Evolutionary conservation across 345 rosid genomes (phyloP).

Genomic region (Aquilaria yunnanensis): DNA sequence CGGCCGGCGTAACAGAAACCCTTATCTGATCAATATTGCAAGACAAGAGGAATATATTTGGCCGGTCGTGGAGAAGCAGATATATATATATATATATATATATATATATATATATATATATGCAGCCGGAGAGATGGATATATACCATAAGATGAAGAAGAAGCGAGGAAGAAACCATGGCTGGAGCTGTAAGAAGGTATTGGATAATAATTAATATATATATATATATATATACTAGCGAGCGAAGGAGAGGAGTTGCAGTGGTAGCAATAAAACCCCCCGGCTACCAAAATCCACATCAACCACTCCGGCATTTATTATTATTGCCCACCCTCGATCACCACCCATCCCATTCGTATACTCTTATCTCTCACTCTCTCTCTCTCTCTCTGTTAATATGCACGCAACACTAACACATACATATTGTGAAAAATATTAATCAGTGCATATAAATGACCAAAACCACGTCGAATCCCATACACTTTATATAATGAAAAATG

Average conservation of each 20-base stretch:
- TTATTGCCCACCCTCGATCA: not conserved
- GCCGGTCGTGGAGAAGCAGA: not conserved
- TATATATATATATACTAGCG: not conserved
- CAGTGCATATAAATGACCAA: no score
- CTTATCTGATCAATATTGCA: not conserved
- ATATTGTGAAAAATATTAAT: no score
- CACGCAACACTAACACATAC: no score
- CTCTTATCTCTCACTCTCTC: slow-evolving; percentile 8
- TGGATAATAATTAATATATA: no score
- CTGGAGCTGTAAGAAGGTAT: slow-evolving; percentile 10
- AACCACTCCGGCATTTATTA: slow-evolving; percentile 31
- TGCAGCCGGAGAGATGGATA: not conserved
- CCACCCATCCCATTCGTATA: slow-evolving; percentile 16
- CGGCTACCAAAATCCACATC: slow-evolving; percentile 20
- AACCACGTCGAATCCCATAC: no score
- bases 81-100: no score
- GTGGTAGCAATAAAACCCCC: slow-evolving; percentile 27
- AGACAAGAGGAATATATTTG: not conserved
- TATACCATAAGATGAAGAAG: not conserved
- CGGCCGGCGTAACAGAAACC: not conserved
- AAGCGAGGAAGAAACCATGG: slow-evolving; percentile 2
- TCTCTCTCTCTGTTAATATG: not conserved
- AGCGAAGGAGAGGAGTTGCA: slow-evolving; percentile 6
- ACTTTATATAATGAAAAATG: no score
- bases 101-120: no score